Base-by-base conservation (phyloP, 371 early-diverging fungal genomes). In the Lichtheimia hyalospora region DNA sequence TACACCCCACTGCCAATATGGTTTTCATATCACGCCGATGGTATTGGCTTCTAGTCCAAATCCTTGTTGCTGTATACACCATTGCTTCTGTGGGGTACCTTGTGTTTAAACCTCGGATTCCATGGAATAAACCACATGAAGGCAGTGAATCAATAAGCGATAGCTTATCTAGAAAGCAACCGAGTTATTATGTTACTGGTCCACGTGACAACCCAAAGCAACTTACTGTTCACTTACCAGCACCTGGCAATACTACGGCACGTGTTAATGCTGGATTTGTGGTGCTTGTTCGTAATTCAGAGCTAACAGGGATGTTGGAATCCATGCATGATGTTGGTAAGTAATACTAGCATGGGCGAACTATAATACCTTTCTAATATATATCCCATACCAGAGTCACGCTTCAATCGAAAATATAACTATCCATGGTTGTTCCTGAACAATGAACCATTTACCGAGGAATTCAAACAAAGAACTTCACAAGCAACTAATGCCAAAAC, bases 351-450 rank as follows among this genome's bases (percentile, higher is more conserved):
- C 2, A 27, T 15, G 5, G 10, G 10, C 6, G 1, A 34, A 2
- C 34, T 2, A 25, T 5, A 2, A 34, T 34, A 34, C 34, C 34
- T 18, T 18, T 39, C 40, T 18, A 0, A 54, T 39, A 14, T 7
- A 54, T 39, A 14, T 7, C 27, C 8, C 27, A 39, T 5, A 24
- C 25, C 25, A 58, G 95, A 96, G 68, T 76, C 85, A 42, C 74
- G 81, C 57, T 94, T 92, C 69, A 95, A 95, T 69, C 67, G 67
- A 49, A 82, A 84, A 48, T 92, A 84, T 66, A 68, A 81, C 52
- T 95, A 95, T 69, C 95, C 95, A 12, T 95, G 93, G 77, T 78
- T 95, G 0, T 86, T 88, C 54, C 63, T 90, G 20, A 90, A 89
- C 63, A 86, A 95, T 55, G 77, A 83, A 56, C 89, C 88, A 3